Conservation (phyloP, 176 grass and related monocot species). For the Metroxylon sagu region DNA sequence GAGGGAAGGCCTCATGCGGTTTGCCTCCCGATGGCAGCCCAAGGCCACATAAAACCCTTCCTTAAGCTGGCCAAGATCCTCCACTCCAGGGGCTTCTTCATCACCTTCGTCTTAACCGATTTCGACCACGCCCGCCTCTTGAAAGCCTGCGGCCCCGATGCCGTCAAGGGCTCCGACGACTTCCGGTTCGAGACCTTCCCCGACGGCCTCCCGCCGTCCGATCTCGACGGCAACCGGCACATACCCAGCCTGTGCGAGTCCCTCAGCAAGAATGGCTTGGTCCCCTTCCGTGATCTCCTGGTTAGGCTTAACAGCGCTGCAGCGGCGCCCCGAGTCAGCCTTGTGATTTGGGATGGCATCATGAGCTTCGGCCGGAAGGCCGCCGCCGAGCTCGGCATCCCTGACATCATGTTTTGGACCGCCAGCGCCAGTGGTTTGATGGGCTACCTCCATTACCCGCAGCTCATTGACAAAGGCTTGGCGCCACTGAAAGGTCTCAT, state of each 20-base stretch:
- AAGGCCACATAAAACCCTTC: no score
- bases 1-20: no score
- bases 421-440: constrained; percentile 28
- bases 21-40: no score
- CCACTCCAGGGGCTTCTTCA: constrained; percentile 5
- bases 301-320: constrained; percentile 1
- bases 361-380: constrained; percentile 32
- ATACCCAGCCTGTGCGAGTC: no score
- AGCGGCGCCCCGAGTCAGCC: constrained; percentile 8
- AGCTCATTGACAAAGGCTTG: constrained; percentile 16
- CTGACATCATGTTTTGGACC: constrained; percentile 32
- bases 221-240: constrained; percentile 4
- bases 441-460: constrained; percentile 14
- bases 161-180: not conserved
- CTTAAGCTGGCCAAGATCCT: constrained; percentile 24
- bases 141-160: not conserved
- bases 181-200: constrained; percentile 32
- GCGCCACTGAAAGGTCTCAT: no score
- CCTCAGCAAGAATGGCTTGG: no score
- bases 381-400: constrained; percentile 23
- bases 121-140: constrained; percentile 2
- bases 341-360: constrained; percentile 23
- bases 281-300: constrained; percentile 19
- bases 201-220: constrained; percentile 16
- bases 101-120: constrained; percentile 37